A percentile compares a stretch with the other conserved stretches of the same genome.
Evolutionary conservation across 176 grass and related monocot genomes (phyloP).

Genomic region (Triticum monococcum): DNA sequence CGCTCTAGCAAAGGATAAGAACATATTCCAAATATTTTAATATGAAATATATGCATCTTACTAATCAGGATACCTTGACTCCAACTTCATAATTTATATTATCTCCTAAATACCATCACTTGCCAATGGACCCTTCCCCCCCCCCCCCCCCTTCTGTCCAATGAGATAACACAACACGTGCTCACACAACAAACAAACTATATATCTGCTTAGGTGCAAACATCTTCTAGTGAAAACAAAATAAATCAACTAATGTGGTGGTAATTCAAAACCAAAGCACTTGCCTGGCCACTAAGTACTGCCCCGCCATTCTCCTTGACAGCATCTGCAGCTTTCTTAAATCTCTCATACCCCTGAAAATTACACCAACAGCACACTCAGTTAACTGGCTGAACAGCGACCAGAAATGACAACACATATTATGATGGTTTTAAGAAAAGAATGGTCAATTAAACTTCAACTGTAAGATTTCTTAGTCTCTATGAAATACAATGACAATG

Average conservation of each 20-base stretch:
- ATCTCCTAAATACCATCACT: not conserved
- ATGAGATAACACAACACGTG: not conserved
- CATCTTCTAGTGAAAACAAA: slow-evolving; percentile 14
- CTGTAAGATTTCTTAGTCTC: not conserved
- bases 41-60: not conserved
- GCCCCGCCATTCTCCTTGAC: slow-evolving; percentile 61
- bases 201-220: not conserved
- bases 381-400: not conserved
- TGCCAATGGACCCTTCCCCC: not conserved
- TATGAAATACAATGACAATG: not conserved
- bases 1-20: not conserved
- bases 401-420: not conserved
- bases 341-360: slow-evolving; percentile 90
- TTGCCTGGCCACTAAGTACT: slow-evolving; percentile 79
- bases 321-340: slow-evolving; percentile 91
- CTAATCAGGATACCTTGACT: not conserved
- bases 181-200: not conserved
- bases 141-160: not conserved
- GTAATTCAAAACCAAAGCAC: slow-evolving; percentile 29
- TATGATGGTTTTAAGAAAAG: slow-evolving; percentile 11
- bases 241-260: not conserved
- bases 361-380: slow-evolving; percentile 20
- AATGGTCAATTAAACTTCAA: not conserved
- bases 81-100: not conserved
- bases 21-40: too few species aligned